Conservation (phyloP, 2,329 filamentous ascomycete genomes). For the Geoglossum cookeanum region DNA sequence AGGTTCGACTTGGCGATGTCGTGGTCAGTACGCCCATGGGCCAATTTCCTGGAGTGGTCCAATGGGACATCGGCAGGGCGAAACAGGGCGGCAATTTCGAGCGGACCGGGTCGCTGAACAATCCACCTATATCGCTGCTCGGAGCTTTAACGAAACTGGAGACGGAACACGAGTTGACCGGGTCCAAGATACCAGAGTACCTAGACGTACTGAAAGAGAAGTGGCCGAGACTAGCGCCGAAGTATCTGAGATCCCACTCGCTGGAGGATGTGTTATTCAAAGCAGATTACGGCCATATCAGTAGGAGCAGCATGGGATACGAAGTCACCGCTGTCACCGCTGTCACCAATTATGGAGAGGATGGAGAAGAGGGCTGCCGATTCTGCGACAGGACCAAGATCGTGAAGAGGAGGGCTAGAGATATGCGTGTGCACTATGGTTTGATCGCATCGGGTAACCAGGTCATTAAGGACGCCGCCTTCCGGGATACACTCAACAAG, state of each 20-base stretch:
- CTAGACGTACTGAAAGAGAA: constrained; percentile 9
- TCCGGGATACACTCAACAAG: constrained; percentile 9
- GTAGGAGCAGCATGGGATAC: constrained; percentile 3
- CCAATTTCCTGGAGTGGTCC: constrained; percentile 6
- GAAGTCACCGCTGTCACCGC: neutral
- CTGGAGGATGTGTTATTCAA: constrained; percentile 10
- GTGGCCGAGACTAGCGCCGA: constrained; percentile 8
- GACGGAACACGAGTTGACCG: constrained; percentile 5
- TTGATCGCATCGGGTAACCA: constrained; percentile 14
- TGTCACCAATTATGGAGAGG: constrained; percentile 8
- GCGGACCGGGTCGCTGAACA: constrained; percentile 10
- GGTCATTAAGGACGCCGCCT: constrained; percentile 12
- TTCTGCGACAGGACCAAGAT: constrained; percentile 9
- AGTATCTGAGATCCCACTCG: constrained; percentile 9
- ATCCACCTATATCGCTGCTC: constrained; percentile 10
- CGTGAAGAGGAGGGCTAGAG: constrained; percentile 8
- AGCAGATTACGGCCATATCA: constrained; percentile 4
- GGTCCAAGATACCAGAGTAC: constrained; percentile 10
- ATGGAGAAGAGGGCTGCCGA: constrained; percentile 6
- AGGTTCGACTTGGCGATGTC: constrained; percentile 1
- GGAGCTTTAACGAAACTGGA: constrained; percentile 9
- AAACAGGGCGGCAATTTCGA: constrained; percentile 7
- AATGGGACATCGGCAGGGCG: constrained; percentile 13
- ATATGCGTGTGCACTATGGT: constrained; percentile 13
- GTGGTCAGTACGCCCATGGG: constrained; percentile 4